Evolutionary conservation across 441 rosid genomes (phyloP), one percentile per base, ranked within the genome.

Genomic region (Gossypium schwendimanii): DNA sequence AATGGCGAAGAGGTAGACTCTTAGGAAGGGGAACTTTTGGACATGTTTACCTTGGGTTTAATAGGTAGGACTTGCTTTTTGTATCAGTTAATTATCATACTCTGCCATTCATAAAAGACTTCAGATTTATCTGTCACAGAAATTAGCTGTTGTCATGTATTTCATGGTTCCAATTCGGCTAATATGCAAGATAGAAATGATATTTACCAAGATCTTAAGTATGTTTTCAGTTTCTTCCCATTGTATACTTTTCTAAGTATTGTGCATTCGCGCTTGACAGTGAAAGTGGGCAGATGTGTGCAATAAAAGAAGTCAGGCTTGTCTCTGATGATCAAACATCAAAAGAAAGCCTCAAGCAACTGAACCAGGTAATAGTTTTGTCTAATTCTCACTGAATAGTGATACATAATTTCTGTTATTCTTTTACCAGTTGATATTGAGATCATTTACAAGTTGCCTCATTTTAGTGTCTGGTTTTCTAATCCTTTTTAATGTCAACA

Each of bases 1-100:
- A 81, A 78, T 94, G 99, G 99, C 91, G 91, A 80, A 94, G 84
- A 71, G 99, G 99, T 50, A 89, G 85, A 75, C 92, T 91, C 58
- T 74, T 94, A 24, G 99, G 99, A 69, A 87, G 91, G 76, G 99
- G 99, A 53, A 94, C 97, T 57, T 94, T 94, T 67, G 99, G 99
- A 21, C 90, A 89, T 47, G 99, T 94, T 66, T 94, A 84, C 77
- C 89, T 85, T 74, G 99, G 91, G 52, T 94, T 94, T 84, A 94
- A 94, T 80, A 91, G 99, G 99, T 94, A 84, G 57, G 24, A 54
- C 14, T 41, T 6, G 5, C n/a, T 20, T 61, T 62, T 59, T 31
- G 6, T 44, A 54, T 45, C 15, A n/a, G 49, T 45, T 77, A 26
- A 24, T 61, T 49, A 18, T 58, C 70, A 52, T 0, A 41, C 17